Conservation (phyloP, 768 basidiomycete species). For the Fistulinella prunicolor region DNA sequence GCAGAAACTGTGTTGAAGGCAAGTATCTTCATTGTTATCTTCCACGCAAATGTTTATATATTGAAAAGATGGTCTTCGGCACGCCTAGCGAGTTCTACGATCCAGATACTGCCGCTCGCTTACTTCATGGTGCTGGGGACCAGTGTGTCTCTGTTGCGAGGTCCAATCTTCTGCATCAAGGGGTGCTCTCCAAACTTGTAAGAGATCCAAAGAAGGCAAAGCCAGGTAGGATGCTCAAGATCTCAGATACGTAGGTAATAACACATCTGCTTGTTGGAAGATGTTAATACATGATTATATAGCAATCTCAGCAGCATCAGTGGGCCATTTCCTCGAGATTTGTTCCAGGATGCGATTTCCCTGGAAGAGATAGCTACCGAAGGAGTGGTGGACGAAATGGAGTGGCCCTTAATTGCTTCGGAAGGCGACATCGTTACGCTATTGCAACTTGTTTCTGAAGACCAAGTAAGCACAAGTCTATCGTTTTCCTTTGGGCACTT, state of each 20-base stretch:
- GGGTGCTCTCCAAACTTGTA: slow-evolving; percentile 63
- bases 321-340: slow-evolving; percentile 59
- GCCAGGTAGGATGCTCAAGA: slow-evolving; percentile 73
- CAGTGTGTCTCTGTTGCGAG: slow-evolving; percentile 53
- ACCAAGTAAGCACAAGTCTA: slow-evolving; percentile 48
- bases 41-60: background rate
- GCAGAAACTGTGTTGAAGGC: slow-evolving; percentile 78
- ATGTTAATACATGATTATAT: slow-evolving; percentile 3
- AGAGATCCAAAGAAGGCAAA: slow-evolving; percentile 59
- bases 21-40: background rate
- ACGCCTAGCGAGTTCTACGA: slow-evolving; percentile 70
- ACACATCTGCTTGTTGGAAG: background rate
- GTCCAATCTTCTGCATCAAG: slow-evolving; percentile 57
- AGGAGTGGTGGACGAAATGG: slow-evolving; percentile 54
- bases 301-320: slow-evolving; percentile 70
- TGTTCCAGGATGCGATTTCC: slow-evolving; percentile 68
- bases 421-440: slow-evolving; percentile 81
- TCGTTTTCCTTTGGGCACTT: background rate
- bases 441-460: slow-evolving; percentile 78
- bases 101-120: slow-evolving; percentile 48
- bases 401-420: slow-evolving; percentile 77
- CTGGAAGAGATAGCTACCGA: slow-evolving; percentile 55
- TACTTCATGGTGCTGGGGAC: slow-evolving; percentile 59
- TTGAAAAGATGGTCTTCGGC: slow-evolving; percentile 68
- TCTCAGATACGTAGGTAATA: slow-evolving; percentile 60